phyloP scores from a whole-genome alignment of 1,284 basidiomycete species.

The Apiotrichum veenhuisii region DNA sequence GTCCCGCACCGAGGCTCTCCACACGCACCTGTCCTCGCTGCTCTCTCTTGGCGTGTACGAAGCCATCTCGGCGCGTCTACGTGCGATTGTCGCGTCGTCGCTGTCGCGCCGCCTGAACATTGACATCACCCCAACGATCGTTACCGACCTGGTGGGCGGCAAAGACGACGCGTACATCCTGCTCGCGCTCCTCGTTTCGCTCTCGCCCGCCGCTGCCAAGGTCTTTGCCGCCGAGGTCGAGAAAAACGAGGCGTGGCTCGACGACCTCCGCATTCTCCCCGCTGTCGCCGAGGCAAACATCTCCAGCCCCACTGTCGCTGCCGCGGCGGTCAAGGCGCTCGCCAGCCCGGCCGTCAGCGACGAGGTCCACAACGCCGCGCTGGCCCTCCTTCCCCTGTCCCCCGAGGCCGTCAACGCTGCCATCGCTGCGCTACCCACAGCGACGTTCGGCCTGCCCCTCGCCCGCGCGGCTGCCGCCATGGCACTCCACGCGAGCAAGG shows the following conservation, averaged over 20 bases:
- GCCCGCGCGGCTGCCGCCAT: constrained; percentile 2
- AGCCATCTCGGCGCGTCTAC: constrained; percentile 6
- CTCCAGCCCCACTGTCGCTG: background rate
- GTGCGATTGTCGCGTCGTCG: constrained; percentile 1
- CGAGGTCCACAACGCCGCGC: constrained; percentile 10
- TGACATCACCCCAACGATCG: constrained; percentile 10
- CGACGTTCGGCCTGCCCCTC: constrained; percentile 6
- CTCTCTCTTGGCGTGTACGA: constrained; percentile 11
- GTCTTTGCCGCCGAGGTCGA: constrained; percentile 11
- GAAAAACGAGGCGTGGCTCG: constrained; percentile 7
- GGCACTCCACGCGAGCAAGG: background rate
- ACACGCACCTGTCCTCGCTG: constrained; percentile 6
- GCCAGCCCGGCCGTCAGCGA: background rate
- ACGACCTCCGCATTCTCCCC: constrained; percentile 22
- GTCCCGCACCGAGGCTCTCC: constrained; percentile 1
- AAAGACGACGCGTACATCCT: constrained; percentile 18
- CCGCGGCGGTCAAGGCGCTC: constrained; percentile 14
- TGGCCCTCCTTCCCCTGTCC: background rate
- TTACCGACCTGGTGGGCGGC: constrained; percentile 14
- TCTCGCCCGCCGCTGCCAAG: constrained; percentile 10
- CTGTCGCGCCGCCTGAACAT: constrained; percentile 15
- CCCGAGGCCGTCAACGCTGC: constrained; percentile 5
- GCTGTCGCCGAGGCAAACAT: constrained; percentile 3
- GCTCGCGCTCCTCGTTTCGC: constrained; percentile 16
- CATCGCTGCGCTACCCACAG: background rate